phyloP scores from a whole-genome alignment of 352 stramenopile genomes.

The Elongisporangium undulatum region DNA sequence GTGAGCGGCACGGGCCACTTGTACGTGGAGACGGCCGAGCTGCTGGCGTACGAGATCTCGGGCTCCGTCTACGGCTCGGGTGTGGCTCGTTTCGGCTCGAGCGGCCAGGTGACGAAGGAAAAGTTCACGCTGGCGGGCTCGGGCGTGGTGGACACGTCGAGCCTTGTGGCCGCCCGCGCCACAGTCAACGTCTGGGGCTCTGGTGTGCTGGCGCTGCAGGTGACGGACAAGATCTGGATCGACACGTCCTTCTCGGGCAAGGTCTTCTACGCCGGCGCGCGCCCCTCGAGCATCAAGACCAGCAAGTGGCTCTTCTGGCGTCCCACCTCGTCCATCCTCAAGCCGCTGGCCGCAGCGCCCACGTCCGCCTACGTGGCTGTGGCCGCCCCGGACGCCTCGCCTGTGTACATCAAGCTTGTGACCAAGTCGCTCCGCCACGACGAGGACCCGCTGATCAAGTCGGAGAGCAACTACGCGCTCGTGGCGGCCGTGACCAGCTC shows the following conservation, averaged over 20 bases:
- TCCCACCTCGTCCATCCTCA: slow-evolving; percentile 31
- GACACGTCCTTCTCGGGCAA: slow-evolving; percentile 47
- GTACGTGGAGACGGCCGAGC: slow-evolving; percentile 24
- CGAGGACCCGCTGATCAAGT: slow-evolving; percentile 11
- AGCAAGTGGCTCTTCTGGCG: slow-evolving; percentile 59
- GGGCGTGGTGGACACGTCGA: slow-evolving; percentile 20
- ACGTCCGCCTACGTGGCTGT: slow-evolving; percentile 21
- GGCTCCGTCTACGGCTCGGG: slow-evolving; percentile 10
- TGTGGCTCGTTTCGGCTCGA: slow-evolving; percentile 10
- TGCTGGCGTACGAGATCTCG: slow-evolving; percentile 15
- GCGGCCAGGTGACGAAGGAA: slow-evolving; percentile 9
- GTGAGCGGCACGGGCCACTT: slow-evolving; percentile 28
- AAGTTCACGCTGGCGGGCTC: slow-evolving; percentile 9
- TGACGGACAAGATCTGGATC: slow-evolving; percentile 38
- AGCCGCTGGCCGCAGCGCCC: slow-evolving; percentile 27
- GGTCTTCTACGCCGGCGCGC: slow-evolving; percentile 42
- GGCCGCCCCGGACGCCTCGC: slow-evolving; percentile 3
- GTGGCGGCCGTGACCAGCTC: slow-evolving; percentile 1
- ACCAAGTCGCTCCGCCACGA: slow-evolving; percentile 25
- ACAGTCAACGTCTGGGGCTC: slow-evolving; percentile 43
- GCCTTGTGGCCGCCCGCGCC: slow-evolving; percentile 30
- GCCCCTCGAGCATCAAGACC: slow-evolving; percentile 35
- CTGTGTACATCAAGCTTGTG: slow-evolving; percentile 11
- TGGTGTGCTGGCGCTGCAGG: slow-evolving; percentile 41
- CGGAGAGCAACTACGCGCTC: slow-evolving; percentile 1